Percentiles rank a stretch among this genome's conserved stretches.
Conservation (phyloP, 1,284 basidiomycete species). For the Takashimella tepidaria region DNA sequence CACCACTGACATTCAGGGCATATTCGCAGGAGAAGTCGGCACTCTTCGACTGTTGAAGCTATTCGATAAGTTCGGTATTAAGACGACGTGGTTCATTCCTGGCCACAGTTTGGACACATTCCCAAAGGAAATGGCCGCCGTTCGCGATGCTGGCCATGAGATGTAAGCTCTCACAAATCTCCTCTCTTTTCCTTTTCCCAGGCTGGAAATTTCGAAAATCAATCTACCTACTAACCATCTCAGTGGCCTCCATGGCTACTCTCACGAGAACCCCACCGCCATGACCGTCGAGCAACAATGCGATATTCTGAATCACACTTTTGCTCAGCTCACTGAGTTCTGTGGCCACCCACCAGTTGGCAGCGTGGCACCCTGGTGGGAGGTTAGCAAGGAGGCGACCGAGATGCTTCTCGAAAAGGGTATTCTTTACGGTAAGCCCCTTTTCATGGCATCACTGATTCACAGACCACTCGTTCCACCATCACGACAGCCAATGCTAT, state of each 20-base stretch:
- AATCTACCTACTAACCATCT: not conserved
- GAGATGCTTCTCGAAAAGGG: constrained; percentile 67
- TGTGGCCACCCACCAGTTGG: constrained; percentile 62
- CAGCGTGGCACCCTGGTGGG: constrained; percentile 73
- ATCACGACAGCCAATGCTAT: too few relatives aligned
- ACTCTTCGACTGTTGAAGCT: constrained; percentile 62
- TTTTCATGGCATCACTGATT: too few relatives aligned
- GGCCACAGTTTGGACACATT: constrained; percentile 50
- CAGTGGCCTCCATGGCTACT: constrained; percentile 65
- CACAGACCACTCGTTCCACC: too few relatives aligned
- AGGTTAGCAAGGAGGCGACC: constrained; percentile 64
- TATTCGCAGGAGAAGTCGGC: constrained; percentile 63
- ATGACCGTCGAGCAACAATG: constrained; percentile 64
- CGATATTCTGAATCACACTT: constrained; percentile 66
- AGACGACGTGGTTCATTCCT: constrained; percentile 66
- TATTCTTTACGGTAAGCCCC: constrained; percentile 60
- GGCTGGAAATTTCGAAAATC: too few relatives aligned
- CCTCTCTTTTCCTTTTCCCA: too few relatives aligned
- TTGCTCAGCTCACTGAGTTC: constrained; percentile 62
- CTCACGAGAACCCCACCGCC: constrained; percentile 65
- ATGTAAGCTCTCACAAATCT: constrained; percentile 43
- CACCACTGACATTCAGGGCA: constrained; percentile 16
- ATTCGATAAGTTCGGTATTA: constrained; percentile 66
- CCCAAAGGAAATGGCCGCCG: constrained; percentile 46
- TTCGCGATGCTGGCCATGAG: constrained; percentile 50